Evolutionary conservation across 2,329 filamentous ascomycete genomes (phyloP), one percentile per base, ranked within the genome.

Genomic region (Clonostachys chloroleuca): DNA sequence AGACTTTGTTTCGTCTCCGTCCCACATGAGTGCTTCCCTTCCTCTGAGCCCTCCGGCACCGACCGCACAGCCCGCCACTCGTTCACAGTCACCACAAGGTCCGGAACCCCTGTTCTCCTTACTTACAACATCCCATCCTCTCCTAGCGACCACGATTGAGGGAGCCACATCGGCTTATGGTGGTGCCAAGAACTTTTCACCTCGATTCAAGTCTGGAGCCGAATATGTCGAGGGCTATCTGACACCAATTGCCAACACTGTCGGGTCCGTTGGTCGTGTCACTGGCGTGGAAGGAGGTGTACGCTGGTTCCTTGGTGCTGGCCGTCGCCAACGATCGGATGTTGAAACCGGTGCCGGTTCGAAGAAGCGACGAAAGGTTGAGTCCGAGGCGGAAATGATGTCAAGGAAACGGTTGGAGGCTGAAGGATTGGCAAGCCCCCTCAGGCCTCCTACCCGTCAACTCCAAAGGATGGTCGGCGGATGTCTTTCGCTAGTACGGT

Each of bases 211-310:
- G 64, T 87, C 88, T n/a, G 83, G 91, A 51, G 92, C 89, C 43
- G 90, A 96, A 63, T 90, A 95, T 57, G 84, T 96, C 17, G 92
- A 97, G 65, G 86, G 89, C 42, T 92, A 89, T 55, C 82, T 96
- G 45, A 89, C 87, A 2, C 91, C 90, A 2, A 83, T 96, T 45
- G 89, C 89, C 45, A 94, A 89, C 59, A 94, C 89, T 0, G 88
- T 96, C 33, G 88, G 89, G 13, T 87, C 83, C 1, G 88, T 96
- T 6, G 87, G 90, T 33, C 82, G 89, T 33, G 84, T 85, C 34
- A 96, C 92, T 1, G 92, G 92, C 50, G 87, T 96, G 3, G 92
- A 97, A 62, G 86, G 86, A 47, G 86, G 90, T 47, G 79, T 96
- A 13, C 80, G 94, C 44, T 92, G 91, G 81, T 94, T 95, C 55